phyloP scores from a whole-genome alignment of 345 rosid species.

The Bruguiera parviflora region DNA sequence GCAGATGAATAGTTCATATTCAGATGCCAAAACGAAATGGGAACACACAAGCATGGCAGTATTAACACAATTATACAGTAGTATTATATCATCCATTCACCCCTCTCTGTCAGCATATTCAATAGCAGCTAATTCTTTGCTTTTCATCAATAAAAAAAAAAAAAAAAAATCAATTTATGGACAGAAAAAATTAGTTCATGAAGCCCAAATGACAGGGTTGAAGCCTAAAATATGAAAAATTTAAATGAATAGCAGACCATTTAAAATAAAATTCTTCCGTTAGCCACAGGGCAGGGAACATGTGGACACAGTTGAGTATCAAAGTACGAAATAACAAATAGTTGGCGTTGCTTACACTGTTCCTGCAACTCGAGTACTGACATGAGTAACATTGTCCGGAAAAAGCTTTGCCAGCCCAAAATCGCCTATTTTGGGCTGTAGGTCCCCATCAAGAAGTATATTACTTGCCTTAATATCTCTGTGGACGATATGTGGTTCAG shows the following conservation, averaged over 20 bases:
- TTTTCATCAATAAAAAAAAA: too few species aligned
- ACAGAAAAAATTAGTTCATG: not conserved
- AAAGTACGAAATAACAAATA: conserved; percentile 11
- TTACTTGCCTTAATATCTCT: conserved; percentile 83
- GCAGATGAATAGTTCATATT: conserved; percentile 11
- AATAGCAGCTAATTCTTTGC: too few species aligned
- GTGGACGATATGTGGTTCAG: conserved; percentile 60
- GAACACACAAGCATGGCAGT: too few species aligned
- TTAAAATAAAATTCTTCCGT: not conserved
- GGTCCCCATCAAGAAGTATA: conserved; percentile 55
- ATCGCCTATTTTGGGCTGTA: conserved; percentile 68
- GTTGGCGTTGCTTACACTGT: conserved; percentile 47
- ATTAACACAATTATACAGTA: too few species aligned
- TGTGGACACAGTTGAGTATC: not conserved
- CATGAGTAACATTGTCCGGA: conserved; percentile 69
- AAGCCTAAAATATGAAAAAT: not conserved
- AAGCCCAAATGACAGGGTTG: not conserved
- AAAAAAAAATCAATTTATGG: too few species aligned
- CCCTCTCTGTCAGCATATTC: too few species aligned
- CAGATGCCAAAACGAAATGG: not conserved
- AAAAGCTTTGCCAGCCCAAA: conserved; percentile 76
- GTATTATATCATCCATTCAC: too few species aligned
- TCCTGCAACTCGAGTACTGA: conserved; percentile 80
- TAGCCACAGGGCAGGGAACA: not conserved
- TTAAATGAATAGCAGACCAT: not conserved